Evolutionary conservation across 2,329 filamentous ascomycete species (phyloP), one percentile per base, ranked within the genome.

Genomic region (Pezicula carpinea): DNA sequence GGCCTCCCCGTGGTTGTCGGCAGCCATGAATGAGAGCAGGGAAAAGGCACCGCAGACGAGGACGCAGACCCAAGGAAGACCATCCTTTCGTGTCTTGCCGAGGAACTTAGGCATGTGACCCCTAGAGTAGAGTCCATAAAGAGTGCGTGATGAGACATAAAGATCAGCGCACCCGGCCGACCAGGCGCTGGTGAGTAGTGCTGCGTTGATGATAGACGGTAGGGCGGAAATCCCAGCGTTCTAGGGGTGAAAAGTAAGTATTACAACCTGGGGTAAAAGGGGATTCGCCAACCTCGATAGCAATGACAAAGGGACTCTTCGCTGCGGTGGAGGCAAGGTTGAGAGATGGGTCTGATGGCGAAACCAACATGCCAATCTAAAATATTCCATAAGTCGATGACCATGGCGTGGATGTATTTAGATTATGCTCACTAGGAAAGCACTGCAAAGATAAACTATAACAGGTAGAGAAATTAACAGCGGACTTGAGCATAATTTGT

Each of bases 121-220:
- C 39, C 75, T 80, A 10, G 82, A 70, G 0, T 83, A 75, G 62
- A 89, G 77, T 46, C 81, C 82, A 60, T 87, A 81, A 7, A 89
- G 69, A 19, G 87, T 77, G 58, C 85, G 80, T 34, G 79, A 83
- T 46, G 83, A 80, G 0, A 78, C 81, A 64, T 85, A 85, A 46
- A 78, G 69, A 66, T 79, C 48, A 0, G 76, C 75, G 58, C 79
- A 80, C 21, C 74, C 76, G 6, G 76, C 76, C 2, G 76, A 79
- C 74, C 75, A 79, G 1, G 82, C 83, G 2, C 79, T 83, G 8
- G 82, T 82, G 44, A 85, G 69, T 54, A 87, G 77, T n/a, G 79
- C 80, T 29, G 75, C 82, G 59, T 87, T 86, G 69, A 86, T 83
- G 56, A 85, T 73, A 51, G 79, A 77, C 57, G 83, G 78, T 5